These are phyloP conservation scores for Yamadazyma nakazawae DNA, from an alignment of 805 yeast genomes.

Conservation along the genomic window DNA sequence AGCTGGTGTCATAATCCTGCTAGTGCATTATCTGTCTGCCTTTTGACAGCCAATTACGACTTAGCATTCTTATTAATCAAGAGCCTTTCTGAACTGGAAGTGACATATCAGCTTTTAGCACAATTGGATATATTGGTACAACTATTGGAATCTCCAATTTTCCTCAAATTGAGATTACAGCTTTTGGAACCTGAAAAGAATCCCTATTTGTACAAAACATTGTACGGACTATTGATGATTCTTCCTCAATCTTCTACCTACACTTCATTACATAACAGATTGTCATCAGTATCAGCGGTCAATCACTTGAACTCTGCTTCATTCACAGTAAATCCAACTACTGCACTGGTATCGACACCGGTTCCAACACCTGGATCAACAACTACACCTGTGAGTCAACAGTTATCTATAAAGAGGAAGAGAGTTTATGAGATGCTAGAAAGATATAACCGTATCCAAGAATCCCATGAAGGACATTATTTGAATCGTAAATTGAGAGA, in stretches of 20 bases:
- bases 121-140: constrained; percentile 91
- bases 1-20: constrained; percentile 93
- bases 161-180: constrained; percentile 81
- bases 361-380: constrained; percentile 15
- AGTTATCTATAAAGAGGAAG: constrained; percentile 35
- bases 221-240: constrained; percentile 90
- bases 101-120: constrained; percentile 71
- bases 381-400: constrained; percentile 20
- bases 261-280: constrained; percentile 71
- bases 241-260: constrained; percentile 93
- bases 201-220: constrained; percentile 79
- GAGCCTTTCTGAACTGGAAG: constrained; percentile 77
- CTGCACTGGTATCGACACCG: constrained; percentile 21
- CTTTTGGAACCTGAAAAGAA: constrained; percentile 81
- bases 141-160: constrained; percentile 86
- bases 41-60: constrained; percentile 84
- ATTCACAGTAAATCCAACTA: constrained; percentile 7
- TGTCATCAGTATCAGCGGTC: constrained; percentile 55
- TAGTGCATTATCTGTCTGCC: constrained; percentile 79
- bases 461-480: constrained; percentile 23
- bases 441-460: constrained; percentile 34
- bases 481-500: constrained; percentile 12
- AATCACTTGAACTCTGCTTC: constrained; percentile 17
- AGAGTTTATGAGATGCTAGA: constrained; percentile 42
- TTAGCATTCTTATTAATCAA: constrained; percentile 80